Evolutionary conservation across 2,329 filamentous ascomycete species (phyloP).

Genomic region (Uncinocarpus reesii): DNA sequence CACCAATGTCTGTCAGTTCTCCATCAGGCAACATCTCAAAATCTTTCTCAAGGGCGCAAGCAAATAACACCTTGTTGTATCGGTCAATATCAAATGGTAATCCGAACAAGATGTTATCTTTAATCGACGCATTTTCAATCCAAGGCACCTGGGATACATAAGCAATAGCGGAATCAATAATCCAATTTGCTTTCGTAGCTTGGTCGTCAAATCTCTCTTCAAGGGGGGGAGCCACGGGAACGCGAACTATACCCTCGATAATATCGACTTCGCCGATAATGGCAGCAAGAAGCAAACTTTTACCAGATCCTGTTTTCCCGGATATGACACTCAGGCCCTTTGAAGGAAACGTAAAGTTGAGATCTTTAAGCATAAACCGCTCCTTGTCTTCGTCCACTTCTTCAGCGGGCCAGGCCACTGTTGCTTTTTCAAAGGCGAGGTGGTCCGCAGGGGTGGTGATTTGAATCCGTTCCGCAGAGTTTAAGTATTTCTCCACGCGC

Average conservation of each 20-base stretch:
- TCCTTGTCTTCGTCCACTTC: slow-evolving; percentile 43
- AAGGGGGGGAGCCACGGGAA: slow-evolving; percentile 40
- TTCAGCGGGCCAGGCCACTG: slow-evolving; percentile 65
- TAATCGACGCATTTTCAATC: slow-evolving; percentile 73
- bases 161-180: slow-evolving; percentile 57
- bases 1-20: slow-evolving; percentile 69
- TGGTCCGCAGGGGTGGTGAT: slow-evolving; percentile 47
- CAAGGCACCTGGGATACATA: slow-evolving; percentile 73
- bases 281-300: slow-evolving; percentile 62
- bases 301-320: slow-evolving; percentile 67
- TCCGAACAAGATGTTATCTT: slow-evolving; percentile 69
- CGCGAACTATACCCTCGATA: slow-evolving; percentile 50
- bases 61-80: slow-evolving; percentile 59
- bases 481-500: slow-evolving; percentile 61
- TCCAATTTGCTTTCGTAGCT: slow-evolving; percentile 55
- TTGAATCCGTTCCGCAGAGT: slow-evolving; percentile 52
- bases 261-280: slow-evolving; percentile 68
- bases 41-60: slow-evolving; percentile 66
- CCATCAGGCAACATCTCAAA: slow-evolving; percentile 66
- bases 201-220: slow-evolving; percentile 51
- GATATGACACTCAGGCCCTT: slow-evolving; percentile 64
- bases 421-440: slow-evolving; percentile 56
- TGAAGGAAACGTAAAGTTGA: slow-evolving; percentile 57
- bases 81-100: slow-evolving; percentile 58
- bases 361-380: slow-evolving; percentile 54